Conservation (phyloP, 2,329 filamentous ascomycete species). For the Cladosporium sp. region DNA sequence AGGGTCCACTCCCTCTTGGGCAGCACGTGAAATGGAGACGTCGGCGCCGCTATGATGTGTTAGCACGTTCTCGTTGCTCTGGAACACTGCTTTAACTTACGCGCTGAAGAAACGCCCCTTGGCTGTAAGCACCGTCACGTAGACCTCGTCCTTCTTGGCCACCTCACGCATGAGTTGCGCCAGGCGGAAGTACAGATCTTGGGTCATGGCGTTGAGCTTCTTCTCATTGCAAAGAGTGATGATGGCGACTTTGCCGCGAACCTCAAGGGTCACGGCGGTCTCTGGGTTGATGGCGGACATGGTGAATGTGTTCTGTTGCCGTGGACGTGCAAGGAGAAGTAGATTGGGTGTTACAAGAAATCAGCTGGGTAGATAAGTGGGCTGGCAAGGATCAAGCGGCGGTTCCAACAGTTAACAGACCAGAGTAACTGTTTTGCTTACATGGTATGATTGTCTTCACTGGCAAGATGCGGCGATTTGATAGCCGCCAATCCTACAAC, state of each 20-base stretch:
- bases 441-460: slow-evolving; percentile 6
- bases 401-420: not conserved
- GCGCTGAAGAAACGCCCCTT: slow-evolving; percentile 84
- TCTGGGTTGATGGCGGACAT: slow-evolving; percentile 30
- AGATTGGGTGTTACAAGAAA: not conserved
- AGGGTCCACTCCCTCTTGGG: slow-evolving; percentile 37
- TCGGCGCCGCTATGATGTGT: slow-evolving; percentile 68
- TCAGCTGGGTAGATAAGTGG: not conserved
- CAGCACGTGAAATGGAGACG: slow-evolving; percentile 58
- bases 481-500: slow-evolving; percentile 8
- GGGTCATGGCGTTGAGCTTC: slow-evolving; percentile 82
- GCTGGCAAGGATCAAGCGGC: not conserved
- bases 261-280: slow-evolving; percentile 59
- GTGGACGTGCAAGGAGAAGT: not conserved
- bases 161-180: slow-evolving; percentile 73
- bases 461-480: not conserved
- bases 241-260: slow-evolving; percentile 70
- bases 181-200: slow-evolving; percentile 74
- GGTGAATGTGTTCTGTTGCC: not conserved
- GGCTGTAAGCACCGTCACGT: slow-evolving; percentile 79
- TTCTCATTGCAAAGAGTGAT: slow-evolving; percentile 82
- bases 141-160: slow-evolving; percentile 75
- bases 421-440: slow-evolving; percentile 4
- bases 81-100: slow-evolving; percentile 51
- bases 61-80: not conserved